Evolutionary conservation across 257 asterid genomes (phyloP).

Genomic region (Fraxinus americana): DNA sequence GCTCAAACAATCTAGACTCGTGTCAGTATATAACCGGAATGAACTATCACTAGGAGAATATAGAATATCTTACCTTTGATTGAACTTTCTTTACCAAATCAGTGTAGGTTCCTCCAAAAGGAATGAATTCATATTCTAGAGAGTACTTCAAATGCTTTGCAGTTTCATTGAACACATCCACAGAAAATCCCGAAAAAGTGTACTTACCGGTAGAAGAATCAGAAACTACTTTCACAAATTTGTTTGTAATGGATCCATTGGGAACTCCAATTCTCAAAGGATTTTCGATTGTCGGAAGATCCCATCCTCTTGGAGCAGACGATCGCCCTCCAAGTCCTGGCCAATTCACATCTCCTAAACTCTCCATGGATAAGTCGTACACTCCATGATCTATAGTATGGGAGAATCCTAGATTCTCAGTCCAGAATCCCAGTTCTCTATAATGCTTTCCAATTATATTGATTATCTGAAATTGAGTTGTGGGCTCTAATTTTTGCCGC

Average conservation of each 20-base stretch:
- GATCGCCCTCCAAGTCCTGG: slow-evolving; percentile 41
- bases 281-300: slow-evolving; percentile 24
- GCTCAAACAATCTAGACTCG: neutral
- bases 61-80: slow-evolving; percentile 27
- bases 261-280: slow-evolving; percentile 45
- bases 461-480: slow-evolving; percentile 27
- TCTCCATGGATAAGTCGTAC: slow-evolving; percentile 28
- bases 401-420: slow-evolving; percentile 33
- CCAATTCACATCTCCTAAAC: slow-evolving; percentile 36
- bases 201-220: slow-evolving; percentile 2
- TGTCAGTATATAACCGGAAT: neutral
- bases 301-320: slow-evolving; percentile 44
- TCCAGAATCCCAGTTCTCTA: slow-evolving; percentile 40
- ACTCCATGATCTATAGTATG: neutral
- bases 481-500: slow-evolving; percentile 25
- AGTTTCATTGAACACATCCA: slow-evolving; percentile 36
- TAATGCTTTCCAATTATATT: slow-evolving; percentile 40
- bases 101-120: slow-evolving; percentile 26
- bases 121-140: slow-evolving; percentile 21
- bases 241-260: slow-evolving; percentile 14
- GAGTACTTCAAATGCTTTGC: slow-evolving; percentile 17
- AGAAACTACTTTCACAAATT: slow-evolving; percentile 34
- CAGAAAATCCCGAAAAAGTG: slow-evolving; percentile 34
- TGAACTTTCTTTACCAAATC: slow-evolving; percentile 36
- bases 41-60: no score